Evolutionary conservation across 176 grass and related monocot species (phyloP).

Genomic region (Aegilops tauschii): DNA sequence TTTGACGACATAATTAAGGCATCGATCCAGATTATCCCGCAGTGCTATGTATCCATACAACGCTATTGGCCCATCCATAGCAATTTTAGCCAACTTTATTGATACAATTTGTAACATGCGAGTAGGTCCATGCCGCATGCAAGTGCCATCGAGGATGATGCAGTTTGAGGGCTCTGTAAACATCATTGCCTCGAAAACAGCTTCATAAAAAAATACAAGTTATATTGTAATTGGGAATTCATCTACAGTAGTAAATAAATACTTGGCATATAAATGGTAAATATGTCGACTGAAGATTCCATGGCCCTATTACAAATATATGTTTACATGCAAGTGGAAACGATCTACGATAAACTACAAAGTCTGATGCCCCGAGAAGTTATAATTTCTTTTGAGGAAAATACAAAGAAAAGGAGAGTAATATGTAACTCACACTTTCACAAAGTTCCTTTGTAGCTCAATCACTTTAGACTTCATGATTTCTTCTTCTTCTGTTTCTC

Average conservation of each 20-base stretch:
- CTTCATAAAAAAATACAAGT: background rate
- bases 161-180: background rate
- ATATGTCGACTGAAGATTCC: background rate
- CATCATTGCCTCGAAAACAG: background rate
- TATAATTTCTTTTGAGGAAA: background rate
- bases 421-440: too few species aligned
- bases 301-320: constrained; percentile 2
- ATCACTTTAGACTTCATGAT: background rate
- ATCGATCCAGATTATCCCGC: background rate
- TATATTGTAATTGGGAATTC: background rate
- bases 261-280: background rate
- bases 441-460: too few species aligned
- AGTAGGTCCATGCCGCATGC: background rate
- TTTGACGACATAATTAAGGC: background rate
- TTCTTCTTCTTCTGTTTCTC: background rate
- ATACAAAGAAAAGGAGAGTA: background rate
- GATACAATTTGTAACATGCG: background rate
- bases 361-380: background rate
- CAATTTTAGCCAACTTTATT: background rate
- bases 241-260: background rate
- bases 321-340: background rate
- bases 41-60: constrained; percentile 15
- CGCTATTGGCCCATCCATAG: too few species aligned
- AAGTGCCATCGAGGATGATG: background rate
- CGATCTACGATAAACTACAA: background rate